phyloP scores from a whole-genome alignment of 179 eudicot genomes.

The Carnegiea gigantea region DNA sequence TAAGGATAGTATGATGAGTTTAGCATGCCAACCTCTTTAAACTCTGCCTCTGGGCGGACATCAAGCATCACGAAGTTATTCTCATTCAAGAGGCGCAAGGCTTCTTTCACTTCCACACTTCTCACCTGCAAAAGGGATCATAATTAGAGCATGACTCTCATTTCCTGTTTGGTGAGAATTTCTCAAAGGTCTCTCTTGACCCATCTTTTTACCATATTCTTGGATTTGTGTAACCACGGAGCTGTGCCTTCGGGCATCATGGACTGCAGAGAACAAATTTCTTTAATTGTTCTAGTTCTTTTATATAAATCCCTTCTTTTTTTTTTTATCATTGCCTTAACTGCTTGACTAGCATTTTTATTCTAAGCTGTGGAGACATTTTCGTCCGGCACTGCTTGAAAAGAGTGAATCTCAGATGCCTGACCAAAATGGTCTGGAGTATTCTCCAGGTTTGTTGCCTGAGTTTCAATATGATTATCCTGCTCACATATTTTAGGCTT shows the following conservation, averaged over 20 bases:
- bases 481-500: not conserved
- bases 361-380: not conserved
- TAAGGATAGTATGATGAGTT: not conserved
- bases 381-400: not conserved
- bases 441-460: not conserved
- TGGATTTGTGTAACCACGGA: too few relatives aligned
- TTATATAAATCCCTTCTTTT: not conserved
- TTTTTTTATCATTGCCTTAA: too few relatives aligned
- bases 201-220: not conserved
- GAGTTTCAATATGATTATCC: not conserved
- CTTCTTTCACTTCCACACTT: slow-evolving; percentile 90
- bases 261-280: not conserved
- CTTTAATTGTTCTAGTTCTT: not conserved
- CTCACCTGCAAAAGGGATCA: slow-evolving; percentile 57
- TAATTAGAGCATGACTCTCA: not conserved
- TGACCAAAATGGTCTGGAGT: not conserved
- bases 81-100: slow-evolving; percentile 87
- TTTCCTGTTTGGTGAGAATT: not conserved
- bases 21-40: slow-evolving; percentile 61
- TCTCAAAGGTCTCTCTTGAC: not conserved
- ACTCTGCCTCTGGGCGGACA: slow-evolving; percentile 95
- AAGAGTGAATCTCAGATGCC: too few relatives aligned
- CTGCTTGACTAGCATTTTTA: not conserved
- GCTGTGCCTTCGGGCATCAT: not conserved
- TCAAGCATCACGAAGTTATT: slow-evolving; percentile 92